Percentiles rank a stretch among this genome's conserved stretches.
Evolutionary conservation across 1,284 basidiomycete species (phyloP).

Genomic region (Farysia itapuensis): DNA sequence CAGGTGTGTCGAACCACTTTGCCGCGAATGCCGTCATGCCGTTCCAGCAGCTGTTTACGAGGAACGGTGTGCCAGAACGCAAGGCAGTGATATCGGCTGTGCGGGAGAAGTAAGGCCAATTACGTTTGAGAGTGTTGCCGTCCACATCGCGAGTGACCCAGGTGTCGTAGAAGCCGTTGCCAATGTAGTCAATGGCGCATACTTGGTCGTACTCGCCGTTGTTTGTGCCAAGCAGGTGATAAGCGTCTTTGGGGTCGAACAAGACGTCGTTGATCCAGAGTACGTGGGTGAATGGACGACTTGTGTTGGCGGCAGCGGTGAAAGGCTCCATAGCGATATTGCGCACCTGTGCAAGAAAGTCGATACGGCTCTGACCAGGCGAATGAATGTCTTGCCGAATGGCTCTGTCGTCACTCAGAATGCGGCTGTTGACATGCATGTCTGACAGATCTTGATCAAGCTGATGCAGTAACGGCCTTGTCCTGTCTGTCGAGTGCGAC

Average conservation of each 20-base stretch:
- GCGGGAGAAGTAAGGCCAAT: slow-evolving; percentile 66
- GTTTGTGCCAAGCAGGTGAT: slow-evolving; percentile 64
- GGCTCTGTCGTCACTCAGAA: slow-evolving; percentile 33
- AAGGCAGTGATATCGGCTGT: slow-evolving; percentile 59
- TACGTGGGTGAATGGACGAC: slow-evolving; percentile 26
- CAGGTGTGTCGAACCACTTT: slow-evolving; percentile 59
- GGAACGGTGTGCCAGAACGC: slow-evolving; percentile 62
- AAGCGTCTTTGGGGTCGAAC: slow-evolving; percentile 23
- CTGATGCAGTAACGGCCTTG: slow-evolving; percentile 61
- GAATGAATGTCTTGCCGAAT: slow-evolving; percentile 22
- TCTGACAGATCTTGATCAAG: slow-evolving; percentile 59
- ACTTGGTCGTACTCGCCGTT: slow-evolving; percentile 66
- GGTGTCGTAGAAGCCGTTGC: slow-evolving; percentile 64
- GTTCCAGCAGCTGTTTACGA: slow-evolving; percentile 68
- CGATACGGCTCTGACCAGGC: slow-evolving; percentile 23
- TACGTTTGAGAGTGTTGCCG: slow-evolving; percentile 61
- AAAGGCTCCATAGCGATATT: slow-evolving; percentile 48
- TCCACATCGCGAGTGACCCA: slow-evolving; percentile 41
- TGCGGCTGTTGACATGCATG: slow-evolving; percentile 30
- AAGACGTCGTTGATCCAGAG: slow-evolving; percentile 50
- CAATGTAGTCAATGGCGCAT: slow-evolving; percentile 66
- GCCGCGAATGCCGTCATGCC: slow-evolving; percentile 66
- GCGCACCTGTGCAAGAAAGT: slow-evolving; percentile 35
- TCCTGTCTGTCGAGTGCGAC: slow-evolving; percentile 64
- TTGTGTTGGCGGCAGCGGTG: background rate